Percentiles rank a stretch among this genome's conserved stretches.
These are phyloP conservation scores for Prototheca wickerhamii DNA, from an alignment of 163 green algal species.

Conservation along the genomic window DNA sequence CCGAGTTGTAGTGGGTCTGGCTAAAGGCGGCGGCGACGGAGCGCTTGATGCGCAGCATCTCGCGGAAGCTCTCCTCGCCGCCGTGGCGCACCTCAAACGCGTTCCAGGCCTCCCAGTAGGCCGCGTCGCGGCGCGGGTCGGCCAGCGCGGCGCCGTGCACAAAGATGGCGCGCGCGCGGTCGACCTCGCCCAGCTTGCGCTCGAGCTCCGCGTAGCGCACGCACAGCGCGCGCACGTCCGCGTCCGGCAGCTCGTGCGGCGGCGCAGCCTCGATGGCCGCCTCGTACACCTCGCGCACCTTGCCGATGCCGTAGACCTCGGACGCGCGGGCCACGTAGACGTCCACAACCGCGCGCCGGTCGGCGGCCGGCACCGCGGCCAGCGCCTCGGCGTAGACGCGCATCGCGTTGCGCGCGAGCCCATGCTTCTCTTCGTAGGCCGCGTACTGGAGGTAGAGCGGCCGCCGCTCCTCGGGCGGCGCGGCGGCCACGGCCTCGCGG, in stretches of 20 bases:
- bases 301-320: slow-evolving; percentile 90
- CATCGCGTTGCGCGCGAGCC: slow-evolving; percentile 84
- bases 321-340: slow-evolving; percentile 77
- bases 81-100: slow-evolving; percentile 70
- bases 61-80: slow-evolving; percentile 74
- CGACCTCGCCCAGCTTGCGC: slow-evolving; percentile 80
- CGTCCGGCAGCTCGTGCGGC: slow-evolving; percentile 64
- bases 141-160: slow-evolving; percentile 73
- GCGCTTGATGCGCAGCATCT: slow-evolving; percentile 97
- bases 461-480: slow-evolving; percentile 60
- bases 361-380: slow-evolving; percentile 49
- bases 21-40: slow-evolving; percentile 71
- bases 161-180: slow-evolving; percentile 80
- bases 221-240: slow-evolving; percentile 71
- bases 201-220: slow-evolving; percentile 81
- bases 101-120: slow-evolving; percentile 86
- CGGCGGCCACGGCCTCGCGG: slow-evolving; percentile 67
- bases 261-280: slow-evolving; percentile 69
- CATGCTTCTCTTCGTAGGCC: slow-evolving; percentile 84
- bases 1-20: slow-evolving; percentile 71
- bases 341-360: slow-evolving; percentile 74
- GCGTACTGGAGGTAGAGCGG: slow-evolving; percentile 75
- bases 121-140: slow-evolving; percentile 56
- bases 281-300: slow-evolving; percentile 94
- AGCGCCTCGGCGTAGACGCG: slow-evolving; percentile 59